Evolutionary conservation across 495 filamentous ascomycete species (phyloP), one percentile per base, ranked within the genome.

Genomic region (Neohortaea acidophila): DNA sequence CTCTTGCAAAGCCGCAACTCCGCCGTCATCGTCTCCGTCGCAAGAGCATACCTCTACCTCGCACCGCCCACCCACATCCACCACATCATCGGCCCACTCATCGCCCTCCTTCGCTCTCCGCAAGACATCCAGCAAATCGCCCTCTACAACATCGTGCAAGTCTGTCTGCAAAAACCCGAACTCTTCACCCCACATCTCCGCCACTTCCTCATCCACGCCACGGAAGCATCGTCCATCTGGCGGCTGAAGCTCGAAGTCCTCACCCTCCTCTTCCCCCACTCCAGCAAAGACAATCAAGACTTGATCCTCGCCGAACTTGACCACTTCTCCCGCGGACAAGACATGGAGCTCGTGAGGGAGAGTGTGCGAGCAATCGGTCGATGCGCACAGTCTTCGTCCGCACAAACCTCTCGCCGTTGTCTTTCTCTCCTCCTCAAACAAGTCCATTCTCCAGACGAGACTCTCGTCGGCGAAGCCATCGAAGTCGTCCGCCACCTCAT

Each of bases 401-500:
- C 70, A 3, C 60, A 60, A 20, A 80, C 81, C 11, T 75, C 83
- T 8, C 64, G 67, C 2, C 67, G 84, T 36, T 96, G 89, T 53
- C 61, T 97, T 21, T 69, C 71, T 2, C 69, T 97, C 5, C 69
- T 97, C 0, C 65, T 97, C 5, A 67, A 71, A 25, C 84, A 93
- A 48, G 80, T 96, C 39, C 80, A 80, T 29, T 84, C 76, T 54
- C 61, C 81, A 12, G 83, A 93, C 50, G 80, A 81, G 4, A 83
- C 78, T 8, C 69, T 96, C 3, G 86, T 86, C 0, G 84, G 85
- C 4, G 89, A 94, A 48, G 81, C 81, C 9, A 57, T 96, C 46
- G 93, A 87, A 5, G 86, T 94, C 1, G 84, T 97, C 32, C 75
- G 89, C 4, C 89, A 94, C 59, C 70, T 97, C 20, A 94, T 97